Conservation (phyloP, 768 basidiomycete species). For the Pisolithus albus region DNA sequence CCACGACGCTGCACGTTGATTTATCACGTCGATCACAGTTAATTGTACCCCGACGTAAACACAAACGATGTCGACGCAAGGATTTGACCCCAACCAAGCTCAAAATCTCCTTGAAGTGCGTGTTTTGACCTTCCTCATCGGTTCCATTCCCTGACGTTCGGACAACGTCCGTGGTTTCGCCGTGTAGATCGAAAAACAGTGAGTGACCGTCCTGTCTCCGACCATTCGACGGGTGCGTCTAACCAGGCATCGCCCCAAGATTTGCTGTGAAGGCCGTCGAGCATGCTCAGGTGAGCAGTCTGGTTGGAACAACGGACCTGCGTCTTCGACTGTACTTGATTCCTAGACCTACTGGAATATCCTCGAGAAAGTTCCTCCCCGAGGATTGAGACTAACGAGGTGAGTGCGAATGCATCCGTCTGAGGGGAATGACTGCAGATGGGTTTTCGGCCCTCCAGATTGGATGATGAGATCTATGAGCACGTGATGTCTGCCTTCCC, state of each 20-base stretch:
- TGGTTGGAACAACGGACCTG: neutral
- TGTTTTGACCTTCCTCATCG: slow-evolving; percentile 13
- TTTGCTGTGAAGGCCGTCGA: slow-evolving; percentile 83
- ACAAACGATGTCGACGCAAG: slow-evolving; percentile 37
- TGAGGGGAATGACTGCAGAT: slow-evolving; percentile 9
- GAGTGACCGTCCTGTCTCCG: slow-evolving; percentile 25
- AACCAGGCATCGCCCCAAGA: slow-evolving; percentile 10
- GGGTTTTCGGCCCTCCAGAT: slow-evolving; percentile 32
- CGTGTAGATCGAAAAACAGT: slow-evolving; percentile 92
- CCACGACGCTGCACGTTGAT: neutral
- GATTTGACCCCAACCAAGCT: slow-evolving; percentile 86
- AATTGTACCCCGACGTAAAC: slow-evolving; percentile 14
- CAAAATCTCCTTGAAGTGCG: slow-evolving; percentile 85
- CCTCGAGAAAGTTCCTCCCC: slow-evolving; percentile 71
- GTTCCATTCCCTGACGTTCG: neutral
- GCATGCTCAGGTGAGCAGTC: slow-evolving; percentile 76
- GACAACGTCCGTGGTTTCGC: neutral
- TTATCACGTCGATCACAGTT: neutral
- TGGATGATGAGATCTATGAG: slow-evolving; percentile 88
- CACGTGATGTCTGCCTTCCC: slow-evolving; percentile 76
- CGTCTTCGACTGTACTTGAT: slow-evolving; percentile 1
- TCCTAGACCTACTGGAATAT: slow-evolving; percentile 91
- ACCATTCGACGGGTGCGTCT: slow-evolving; percentile 1
- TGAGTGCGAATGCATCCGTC: slow-evolving; percentile 28
- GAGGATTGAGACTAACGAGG: slow-evolving; percentile 77